phyloP scores from a whole-genome alignment of 139 green algal species.

The Micractinium conductrix region DNA sequence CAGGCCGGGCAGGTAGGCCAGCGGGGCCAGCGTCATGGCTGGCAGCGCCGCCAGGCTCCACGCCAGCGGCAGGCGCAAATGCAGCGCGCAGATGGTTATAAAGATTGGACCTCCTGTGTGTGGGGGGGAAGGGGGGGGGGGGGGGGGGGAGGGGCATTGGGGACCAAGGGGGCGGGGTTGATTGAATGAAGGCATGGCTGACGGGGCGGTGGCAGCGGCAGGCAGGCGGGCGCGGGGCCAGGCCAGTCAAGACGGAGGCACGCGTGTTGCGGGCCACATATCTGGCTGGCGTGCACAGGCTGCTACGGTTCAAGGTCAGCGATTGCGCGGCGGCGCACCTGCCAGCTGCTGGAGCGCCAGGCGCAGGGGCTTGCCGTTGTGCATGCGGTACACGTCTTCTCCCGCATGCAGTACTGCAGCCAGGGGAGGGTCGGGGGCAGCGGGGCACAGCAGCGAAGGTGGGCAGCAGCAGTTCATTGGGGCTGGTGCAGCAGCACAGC shows the following conservation, averaged over 20 bases:
- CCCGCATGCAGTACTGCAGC: neutral
- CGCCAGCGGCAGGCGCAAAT: neutral
- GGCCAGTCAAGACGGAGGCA: too few species aligned
- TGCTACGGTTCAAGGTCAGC: too few species aligned
- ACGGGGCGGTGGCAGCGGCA: too few species aligned
- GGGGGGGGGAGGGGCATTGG: too few species aligned
- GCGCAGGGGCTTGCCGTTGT: neutral
- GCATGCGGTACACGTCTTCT: neutral
- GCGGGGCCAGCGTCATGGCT: neutral
- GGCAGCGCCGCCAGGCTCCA: neutral
- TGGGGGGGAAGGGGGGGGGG: too few species aligned
- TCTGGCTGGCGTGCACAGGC: too few species aligned
- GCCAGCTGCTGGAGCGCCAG: neutral
- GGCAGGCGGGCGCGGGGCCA: too few species aligned
- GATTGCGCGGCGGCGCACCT: neutral
- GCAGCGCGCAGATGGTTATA: neutral
- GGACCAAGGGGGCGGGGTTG: too few species aligned
- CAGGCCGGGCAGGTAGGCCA: neutral
- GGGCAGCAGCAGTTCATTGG: too few species aligned
- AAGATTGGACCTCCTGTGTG: neutral
- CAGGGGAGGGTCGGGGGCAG: neutral
- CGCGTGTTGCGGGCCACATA: too few species aligned
- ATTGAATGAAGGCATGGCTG: too few species aligned
- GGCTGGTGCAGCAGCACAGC: too few species aligned
- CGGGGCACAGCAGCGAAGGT: neutral